Evolutionary conservation across 1,139 yeast species (phyloP), one percentile per base, ranked within the genome.

Genomic region (Sugiyamaella xylanicola): DNA sequence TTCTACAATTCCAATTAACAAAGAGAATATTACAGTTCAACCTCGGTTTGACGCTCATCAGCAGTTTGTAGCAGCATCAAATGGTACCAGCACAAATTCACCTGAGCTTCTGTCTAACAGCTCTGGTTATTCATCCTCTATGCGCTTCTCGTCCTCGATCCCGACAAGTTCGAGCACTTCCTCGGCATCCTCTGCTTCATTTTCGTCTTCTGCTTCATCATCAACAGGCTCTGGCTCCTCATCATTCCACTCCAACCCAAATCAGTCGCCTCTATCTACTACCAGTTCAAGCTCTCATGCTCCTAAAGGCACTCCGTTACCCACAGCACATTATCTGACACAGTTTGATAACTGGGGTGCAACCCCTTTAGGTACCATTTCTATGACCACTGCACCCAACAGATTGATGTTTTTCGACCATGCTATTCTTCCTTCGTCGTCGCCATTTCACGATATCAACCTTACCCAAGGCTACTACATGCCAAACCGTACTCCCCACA

Each of bases 331-430:
- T n/a, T 48, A 40, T 35, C 21, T 40, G 22, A 17, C 36, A n/a
- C 46, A 27, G 11, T 29, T 48, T 29, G 52, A 48, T 29, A 41
- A 16, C 27, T 48, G 52, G 52, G 20, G 37, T 17, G 19, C 52
- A 29, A 48, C 52, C 4, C 46, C 52, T 3, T 13, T 48, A 8
- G 37, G 39, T 15, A 13, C 47, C 5, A n/a, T 48, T 27, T n/a
- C 36, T 16, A 41, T 48, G 37, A 27, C 43, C 3, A 40, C 41
- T 11, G 36, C 41, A 4, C 21, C 52, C 16, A 48, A 48, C 25
- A 25, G 52, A 35, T 27, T 48, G 32, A n/a, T 48, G 22, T 13
- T 48, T 9, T 40, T 48, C 19, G 52, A 48, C 29, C 52, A 48
- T 8, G 39, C 39, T 11, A 27, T 29, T 9, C 16, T 21, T 19